phyloP scores from a whole-genome alignment of 78 protist genomes.

The Isochrysis galbana region DNA sequence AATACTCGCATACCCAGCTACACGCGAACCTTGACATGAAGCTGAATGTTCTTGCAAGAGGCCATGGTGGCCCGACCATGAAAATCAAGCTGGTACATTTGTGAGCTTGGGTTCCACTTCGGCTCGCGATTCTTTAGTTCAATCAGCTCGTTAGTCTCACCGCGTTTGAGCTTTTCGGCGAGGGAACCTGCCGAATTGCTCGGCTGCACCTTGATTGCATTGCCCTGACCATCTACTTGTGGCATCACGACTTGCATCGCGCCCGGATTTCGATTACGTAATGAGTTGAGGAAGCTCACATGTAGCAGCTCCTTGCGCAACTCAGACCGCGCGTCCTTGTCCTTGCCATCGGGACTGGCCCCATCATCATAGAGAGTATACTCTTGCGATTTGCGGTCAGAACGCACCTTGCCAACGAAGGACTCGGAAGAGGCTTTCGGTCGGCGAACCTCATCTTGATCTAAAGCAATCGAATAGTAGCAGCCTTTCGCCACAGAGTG shows the following conservation, averaged over 20 bases:
- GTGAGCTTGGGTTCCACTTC: background rate
- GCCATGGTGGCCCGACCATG: slow-evolving; percentile 12
- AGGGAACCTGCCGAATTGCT: background rate
- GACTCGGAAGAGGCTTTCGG: background rate
- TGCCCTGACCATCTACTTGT: background rate
- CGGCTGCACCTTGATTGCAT: background rate
- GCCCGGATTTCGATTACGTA: slow-evolving; percentile 12
- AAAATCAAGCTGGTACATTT: background rate
- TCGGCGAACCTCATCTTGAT: background rate
- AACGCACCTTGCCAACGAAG: background rate
- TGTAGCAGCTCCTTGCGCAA: background rate
- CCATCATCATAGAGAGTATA: slow-evolving; percentile 4
- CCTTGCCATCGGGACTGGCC: background rate
- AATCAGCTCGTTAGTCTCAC: background rate
- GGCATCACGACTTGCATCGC: background rate
- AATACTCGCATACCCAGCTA: no score
- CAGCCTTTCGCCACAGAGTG: background rate
- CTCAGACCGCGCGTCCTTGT: background rate
- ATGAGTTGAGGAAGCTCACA: background rate
- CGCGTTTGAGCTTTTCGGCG: background rate
- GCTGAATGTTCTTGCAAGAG: slow-evolving; percentile 20
- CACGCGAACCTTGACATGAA: background rate
- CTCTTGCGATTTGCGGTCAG: background rate
- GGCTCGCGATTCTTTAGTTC: background rate
- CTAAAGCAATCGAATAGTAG: background rate